These are phyloP conservation scores for Rheum nobile DNA, from an alignment of 148 eudicot genomes.

Conservation along the genomic window DNA sequence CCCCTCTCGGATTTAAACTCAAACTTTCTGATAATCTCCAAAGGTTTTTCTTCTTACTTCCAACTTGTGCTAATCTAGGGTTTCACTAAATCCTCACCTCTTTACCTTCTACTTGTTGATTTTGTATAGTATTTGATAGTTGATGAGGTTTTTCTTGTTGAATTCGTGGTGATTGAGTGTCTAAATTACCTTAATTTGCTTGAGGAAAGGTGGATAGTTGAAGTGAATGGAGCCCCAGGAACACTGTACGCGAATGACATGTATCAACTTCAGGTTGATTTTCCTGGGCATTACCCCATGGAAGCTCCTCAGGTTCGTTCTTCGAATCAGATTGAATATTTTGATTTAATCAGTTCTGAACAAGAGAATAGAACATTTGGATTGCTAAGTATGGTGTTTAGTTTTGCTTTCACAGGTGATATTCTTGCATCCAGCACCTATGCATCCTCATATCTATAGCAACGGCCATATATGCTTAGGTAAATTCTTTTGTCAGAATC, in stretches of 20 bases:
- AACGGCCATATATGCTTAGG: constrained; percentile 58
- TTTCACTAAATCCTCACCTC: background rate
- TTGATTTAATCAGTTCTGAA: no score
- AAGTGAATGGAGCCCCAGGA: constrained; percentile 52
- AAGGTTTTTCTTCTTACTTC: constrained; percentile 19
- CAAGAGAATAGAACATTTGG: no score
- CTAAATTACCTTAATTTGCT: no score
- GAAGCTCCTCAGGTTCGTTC: constrained; percentile 54
- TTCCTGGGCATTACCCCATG: constrained; percentile 63
- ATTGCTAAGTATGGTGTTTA: no score
- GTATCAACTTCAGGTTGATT: constrained; percentile 51
- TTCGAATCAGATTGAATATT: no score
- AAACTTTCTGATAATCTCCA: constrained; percentile 50
- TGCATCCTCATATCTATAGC: constrained; percentile 50
- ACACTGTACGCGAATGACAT: constrained; percentile 40
- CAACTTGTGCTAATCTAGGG: background rate
- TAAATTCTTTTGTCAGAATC: no score
- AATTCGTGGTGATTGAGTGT: no score
- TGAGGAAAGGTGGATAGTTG: constrained; percentile 57
- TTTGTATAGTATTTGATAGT: no score
- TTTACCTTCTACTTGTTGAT: no score
- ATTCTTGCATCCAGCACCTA: constrained; percentile 39
- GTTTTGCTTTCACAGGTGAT: constrained; percentile 44
- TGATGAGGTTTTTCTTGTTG: no score
- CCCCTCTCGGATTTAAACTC: constrained; percentile 41